A percentile compares a stretch with the other conserved stretches of the same genome.
These are phyloP conservation scores for Anthracocystis setariae DNA, from an alignment of 1,284 basidiomycete species.

Conservation along the genomic window DNA sequence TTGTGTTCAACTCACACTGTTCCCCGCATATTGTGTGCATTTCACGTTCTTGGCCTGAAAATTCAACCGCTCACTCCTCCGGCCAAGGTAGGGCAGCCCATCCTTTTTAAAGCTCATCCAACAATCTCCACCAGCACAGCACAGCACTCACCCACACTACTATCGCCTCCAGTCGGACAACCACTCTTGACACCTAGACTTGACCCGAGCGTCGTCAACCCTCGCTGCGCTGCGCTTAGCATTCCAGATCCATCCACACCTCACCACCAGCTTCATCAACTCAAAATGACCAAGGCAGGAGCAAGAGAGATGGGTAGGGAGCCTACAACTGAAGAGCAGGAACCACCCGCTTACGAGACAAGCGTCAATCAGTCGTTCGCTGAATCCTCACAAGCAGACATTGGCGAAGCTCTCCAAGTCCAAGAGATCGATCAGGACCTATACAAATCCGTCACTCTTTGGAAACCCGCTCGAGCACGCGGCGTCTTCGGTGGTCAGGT, in stretches of 20 bases:
- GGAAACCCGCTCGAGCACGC: slow-evolving; percentile 58
- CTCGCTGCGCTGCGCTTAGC: not conserved
- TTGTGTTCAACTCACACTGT: no score
- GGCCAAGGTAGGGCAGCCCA: no score
- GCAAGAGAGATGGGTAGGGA: slow-evolving; percentile 49
- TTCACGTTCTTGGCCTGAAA: no score
- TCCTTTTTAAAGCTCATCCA: no score
- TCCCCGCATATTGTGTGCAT: no score
- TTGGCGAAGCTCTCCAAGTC: slow-evolving; percentile 56
- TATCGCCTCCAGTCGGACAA: no score
- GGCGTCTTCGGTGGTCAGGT: slow-evolving; percentile 66
- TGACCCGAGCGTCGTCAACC: not conserved
- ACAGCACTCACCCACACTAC: no score
- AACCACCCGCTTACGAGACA: slow-evolving; percentile 50
- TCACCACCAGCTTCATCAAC: not conserved
- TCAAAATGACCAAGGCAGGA: slow-evolving; percentile 27
- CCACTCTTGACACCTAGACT: no score
- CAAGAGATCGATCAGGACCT: slow-evolving; percentile 58
- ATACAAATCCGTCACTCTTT: slow-evolving; percentile 57
- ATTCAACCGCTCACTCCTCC: no score
- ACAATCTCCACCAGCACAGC: no score
- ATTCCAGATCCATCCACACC: not conserved
- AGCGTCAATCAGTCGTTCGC: slow-evolving; percentile 44
- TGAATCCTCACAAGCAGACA: slow-evolving; percentile 25
- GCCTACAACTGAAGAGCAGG: slow-evolving; percentile 53